A percentile compares a stretch with the other conserved stretches of the same genome.
Evolutionary conservation across 2,329 filamentous ascomycete species (phyloP).

Genomic region (Lachnellula willkommii): DNA sequence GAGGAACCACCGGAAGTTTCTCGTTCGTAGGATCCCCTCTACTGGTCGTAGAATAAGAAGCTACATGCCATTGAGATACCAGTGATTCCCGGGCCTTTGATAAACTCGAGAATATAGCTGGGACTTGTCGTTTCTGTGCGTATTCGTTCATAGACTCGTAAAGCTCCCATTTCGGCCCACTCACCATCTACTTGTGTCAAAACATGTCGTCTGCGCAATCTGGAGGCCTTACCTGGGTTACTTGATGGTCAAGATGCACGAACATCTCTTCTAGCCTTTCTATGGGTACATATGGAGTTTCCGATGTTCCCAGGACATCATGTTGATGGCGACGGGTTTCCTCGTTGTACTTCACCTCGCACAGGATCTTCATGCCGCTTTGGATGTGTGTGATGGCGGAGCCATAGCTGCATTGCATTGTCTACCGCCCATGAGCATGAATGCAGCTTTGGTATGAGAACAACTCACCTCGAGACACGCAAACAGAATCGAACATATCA

Average conservation of each 20-base stretch:
- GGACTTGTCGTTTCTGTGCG: background rate
- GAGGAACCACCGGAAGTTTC: too few species aligned
- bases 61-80: conserved; percentile 49
- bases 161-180: background rate
- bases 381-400: conserved; percentile 17
- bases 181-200: conserved; percentile 11
- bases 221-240: conserved; percentile 9
- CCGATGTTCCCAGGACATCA: background rate
- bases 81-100: conserved; percentile 50
- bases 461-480: too few species aligned
- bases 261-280: conserved; percentile 14
- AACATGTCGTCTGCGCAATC: background rate
- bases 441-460: too few species aligned
- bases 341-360: conserved; percentile 15
- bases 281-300: conserved; percentile 13
- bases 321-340: conserved; percentile 8
- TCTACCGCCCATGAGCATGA: background rate
- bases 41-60: conserved; percentile 31
- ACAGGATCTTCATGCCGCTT: conserved; percentile 20
- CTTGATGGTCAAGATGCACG: conserved; percentile 15
- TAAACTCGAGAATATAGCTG: conserved; percentile 39
- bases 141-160: background rate
- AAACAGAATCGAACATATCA: too few species aligned
- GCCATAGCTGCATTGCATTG: conserved; percentile 20
- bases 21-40: conserved; percentile 21